Evolutionary conservation across 2,329 filamentous ascomycete species (phyloP), one percentile per base, ranked within the genome.

Genomic region (Aspergillus neoniger): DNA sequence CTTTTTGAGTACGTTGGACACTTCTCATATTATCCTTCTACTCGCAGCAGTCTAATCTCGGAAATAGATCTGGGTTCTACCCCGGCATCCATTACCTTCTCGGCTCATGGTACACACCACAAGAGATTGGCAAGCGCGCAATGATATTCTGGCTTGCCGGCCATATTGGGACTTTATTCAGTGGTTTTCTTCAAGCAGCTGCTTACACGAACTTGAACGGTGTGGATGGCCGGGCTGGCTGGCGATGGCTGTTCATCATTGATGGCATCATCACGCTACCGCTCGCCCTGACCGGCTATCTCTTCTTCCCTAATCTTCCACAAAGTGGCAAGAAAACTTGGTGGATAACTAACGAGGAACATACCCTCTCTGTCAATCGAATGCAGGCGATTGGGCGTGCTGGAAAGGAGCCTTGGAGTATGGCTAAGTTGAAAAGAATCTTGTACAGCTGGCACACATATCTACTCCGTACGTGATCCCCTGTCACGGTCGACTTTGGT

Each of bases 391-490:
- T 77, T 36, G 76, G 77, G 6, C 72, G 76, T 8, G 75, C 72
- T 25, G 74, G 74, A 4, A 76, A 72, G 57, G 63, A 73, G 51
- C 69, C 75, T 0, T 79, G 76, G 75, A 74, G 72, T 0, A 66
- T 58, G 43, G 72, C 67, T 0, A 79, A 79, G 57, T 65, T 63
- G 4, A 72, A 63, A 52, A 66, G 67, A 21, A 76, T 80, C 32
- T 30, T 75, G 4, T 44, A 66, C 1, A 79, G 76, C 55, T 79
- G 77, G 76, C 76, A 79, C 58, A 76, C 73, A 9, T 79, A 77
- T 43, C 59, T 78, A 44, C 67, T 77, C 6, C 75, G 73, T 74
- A 55, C 15, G 70, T 64, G 6, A 23, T 62, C 8, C 32, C 30
- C 51, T 19, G 44, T 47, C 28, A 14, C 54, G 2, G 10, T 43